phyloP scores from a whole-genome alignment of 768 basidiomycete species.

The Lanmaoa pseudosensibilis region DNA sequence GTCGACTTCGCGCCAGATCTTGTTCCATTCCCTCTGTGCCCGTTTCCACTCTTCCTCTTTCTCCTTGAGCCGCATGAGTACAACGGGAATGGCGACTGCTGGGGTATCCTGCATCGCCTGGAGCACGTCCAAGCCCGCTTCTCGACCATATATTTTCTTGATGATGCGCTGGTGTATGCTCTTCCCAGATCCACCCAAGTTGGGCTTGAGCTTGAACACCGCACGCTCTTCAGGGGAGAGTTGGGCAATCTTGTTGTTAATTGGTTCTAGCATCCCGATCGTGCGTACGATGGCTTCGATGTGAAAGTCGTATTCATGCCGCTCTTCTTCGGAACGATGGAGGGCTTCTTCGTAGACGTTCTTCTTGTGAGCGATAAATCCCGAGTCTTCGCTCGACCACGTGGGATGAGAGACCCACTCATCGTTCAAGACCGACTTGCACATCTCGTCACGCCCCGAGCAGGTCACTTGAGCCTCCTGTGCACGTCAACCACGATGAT shows the following conservation, averaged over 20 bases:
- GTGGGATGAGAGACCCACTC: slow-evolving; percentile 98
- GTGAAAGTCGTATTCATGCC: slow-evolving; percentile 99
- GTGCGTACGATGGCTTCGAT: slow-evolving; percentile 94
- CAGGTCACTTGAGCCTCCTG: slow-evolving; percentile 88
- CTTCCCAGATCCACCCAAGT: slow-evolving; percentile 80
- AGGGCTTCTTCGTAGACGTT: slow-evolving; percentile 96
- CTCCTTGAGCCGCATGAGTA: slow-evolving; percentile 84
- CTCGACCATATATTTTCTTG: slow-evolving; percentile 95
- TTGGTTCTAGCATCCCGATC: slow-evolving; percentile 86
- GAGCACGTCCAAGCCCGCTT: slow-evolving; percentile 77
- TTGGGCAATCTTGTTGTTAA: slow-evolving; percentile 81
- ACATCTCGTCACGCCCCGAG: slow-evolving; percentile 96
- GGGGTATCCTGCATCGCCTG: slow-evolving; percentile 93
- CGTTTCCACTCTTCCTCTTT: slow-evolving; percentile 99
- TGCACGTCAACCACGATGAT: not conserved
- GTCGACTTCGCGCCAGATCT: slow-evolving; percentile 97
- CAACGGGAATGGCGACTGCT: slow-evolving; percentile 83
- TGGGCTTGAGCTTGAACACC: slow-evolving; percentile 84
- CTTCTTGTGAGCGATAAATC: slow-evolving; percentile 88
- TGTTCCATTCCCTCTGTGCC: slow-evolving; percentile 97
- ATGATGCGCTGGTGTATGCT: slow-evolving; percentile 90
- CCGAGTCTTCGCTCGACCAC: slow-evolving; percentile 92
- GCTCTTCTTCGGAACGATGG: slow-evolving; percentile 94
- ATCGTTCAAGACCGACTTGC: slow-evolving; percentile 93
- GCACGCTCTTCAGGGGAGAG: slow-evolving; percentile 77